Conservation (phyloP, 2,329 filamentous ascomycete species). For the Botryotinia convoluta region DNA sequence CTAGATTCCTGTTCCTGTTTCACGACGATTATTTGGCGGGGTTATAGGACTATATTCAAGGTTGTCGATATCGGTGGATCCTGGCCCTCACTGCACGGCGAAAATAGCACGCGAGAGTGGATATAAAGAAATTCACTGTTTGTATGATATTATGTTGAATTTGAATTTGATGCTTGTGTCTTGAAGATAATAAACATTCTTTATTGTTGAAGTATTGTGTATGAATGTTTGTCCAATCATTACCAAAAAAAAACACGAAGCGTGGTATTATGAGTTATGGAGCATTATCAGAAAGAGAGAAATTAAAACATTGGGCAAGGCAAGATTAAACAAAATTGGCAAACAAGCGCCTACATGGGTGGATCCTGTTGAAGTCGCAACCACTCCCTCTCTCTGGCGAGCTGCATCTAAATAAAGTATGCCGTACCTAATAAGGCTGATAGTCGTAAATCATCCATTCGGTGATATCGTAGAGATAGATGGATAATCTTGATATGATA, state of each 20-base stretch:
- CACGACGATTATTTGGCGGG: slow-evolving; percentile 35
- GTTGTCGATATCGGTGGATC: slow-evolving; percentile 33
- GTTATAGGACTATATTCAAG: slow-evolving; percentile 33
- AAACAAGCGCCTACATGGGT: slow-evolving; percentile 16
- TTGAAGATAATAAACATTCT: slow-evolving; percentile 28
- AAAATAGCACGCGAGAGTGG: slow-evolving; percentile 18
- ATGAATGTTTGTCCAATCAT: slow-evolving; percentile 28
- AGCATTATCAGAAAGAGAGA: slow-evolving; percentile 7
- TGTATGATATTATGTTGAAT: slow-evolving; percentile 17
- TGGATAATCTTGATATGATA: not conserved
- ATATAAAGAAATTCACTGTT: slow-evolving; percentile 13
- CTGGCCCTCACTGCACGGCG: slow-evolving; percentile 21
- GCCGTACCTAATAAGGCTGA: slow-evolving; percentile 15
- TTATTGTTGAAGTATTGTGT: slow-evolving; percentile 22
- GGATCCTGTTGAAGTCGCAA: slow-evolving; percentile 9
- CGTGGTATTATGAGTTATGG: not conserved
- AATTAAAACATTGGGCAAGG: slow-evolving; percentile 6
- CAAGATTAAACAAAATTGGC: slow-evolving; percentile 12
- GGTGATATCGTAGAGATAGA: not conserved
- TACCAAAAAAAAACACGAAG: slow-evolving; percentile 15
- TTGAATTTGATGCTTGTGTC: slow-evolving; percentile 13
- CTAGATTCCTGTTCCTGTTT: slow-evolving; percentile 35
- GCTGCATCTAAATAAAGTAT: slow-evolving; percentile 4
- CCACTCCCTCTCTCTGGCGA: not conserved
- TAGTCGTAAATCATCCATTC: not conserved